Base-by-base conservation (phyloP, 495 filamentous ascomycete genomes). In the Usnea hakonensis region DNA sequence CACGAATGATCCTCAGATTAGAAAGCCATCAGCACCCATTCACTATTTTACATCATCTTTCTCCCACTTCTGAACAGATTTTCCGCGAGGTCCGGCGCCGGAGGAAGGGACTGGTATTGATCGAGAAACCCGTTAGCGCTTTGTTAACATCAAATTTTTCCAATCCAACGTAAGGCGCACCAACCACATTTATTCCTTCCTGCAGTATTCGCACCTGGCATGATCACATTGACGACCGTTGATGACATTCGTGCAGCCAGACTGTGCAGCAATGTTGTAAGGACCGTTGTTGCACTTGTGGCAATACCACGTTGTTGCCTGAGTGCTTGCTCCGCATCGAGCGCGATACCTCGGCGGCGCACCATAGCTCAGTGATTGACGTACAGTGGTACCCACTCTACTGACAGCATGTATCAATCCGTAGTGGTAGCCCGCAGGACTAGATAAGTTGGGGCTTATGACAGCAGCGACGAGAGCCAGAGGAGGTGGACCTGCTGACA, bases 201-300 rank as follows among this genome's bases (percentile, higher is more conserved):
- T 19, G 59, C 59, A 61, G 19, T 54, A 55, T 17, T 36, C 19
- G 32, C 59, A 61, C 32, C 28, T 30, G 7, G n/a, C 0, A 40
- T 61, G 59, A 40, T 41, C 37, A 33, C 59, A 61, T 16, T 23
- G 19, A 17, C 50, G 48, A 37, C 37, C 23, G 33, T 61, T 33
- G 36, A 52, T 54, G 8, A 43, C 36, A 46, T 60, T 48, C 35
- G 43, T 21, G 43, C 62, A 64, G 33, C 19, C n/a, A 11, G 57
- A 5, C 8, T n/a, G 9, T 17, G 35, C 28, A 17, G 36, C 14
- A 10, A 36, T 40, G 16, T n/a, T 37, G 33, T 55, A 43, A 16
- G 62, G 62, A 26, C 62, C 59, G 50, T 26, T 17, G 6, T 33
- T 5, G 33, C 59, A 61, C 0, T 33, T 5, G 50, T 55, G 48